phyloP scores from a whole-genome alignment of 192 early-diverging fungal genomes.

The Coemansia umbellata region DNA sequence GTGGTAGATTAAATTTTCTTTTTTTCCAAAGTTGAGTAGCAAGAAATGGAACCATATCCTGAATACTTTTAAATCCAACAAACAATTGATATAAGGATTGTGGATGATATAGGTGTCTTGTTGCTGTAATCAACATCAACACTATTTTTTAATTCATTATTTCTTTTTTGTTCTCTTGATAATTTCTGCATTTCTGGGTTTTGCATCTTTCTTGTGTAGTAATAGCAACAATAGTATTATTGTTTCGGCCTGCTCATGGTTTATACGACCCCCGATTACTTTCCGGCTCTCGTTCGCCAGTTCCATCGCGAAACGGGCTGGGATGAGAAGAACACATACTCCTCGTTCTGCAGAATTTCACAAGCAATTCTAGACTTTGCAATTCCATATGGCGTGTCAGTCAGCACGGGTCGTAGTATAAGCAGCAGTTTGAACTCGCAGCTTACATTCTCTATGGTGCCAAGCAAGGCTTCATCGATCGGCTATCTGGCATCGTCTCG shows the following conservation, averaged over 20 bases:
- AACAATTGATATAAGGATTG: too few species aligned
- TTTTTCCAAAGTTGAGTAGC: too few species aligned
- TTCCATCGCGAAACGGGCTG: constrained; percentile 74
- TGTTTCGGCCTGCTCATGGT: constrained; percentile 8
- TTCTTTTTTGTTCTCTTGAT: background rate
- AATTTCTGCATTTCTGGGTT: background rate
- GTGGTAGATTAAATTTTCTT: too few species aligned
- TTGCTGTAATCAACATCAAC: background rate
- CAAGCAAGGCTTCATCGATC: constrained; percentile 64
- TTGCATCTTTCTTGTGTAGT: background rate
- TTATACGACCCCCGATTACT: constrained; percentile 60
- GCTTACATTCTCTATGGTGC: constrained; percentile 56
- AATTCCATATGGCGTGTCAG: constrained; percentile 67
- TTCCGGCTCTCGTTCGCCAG: constrained; percentile 73
- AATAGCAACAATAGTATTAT: too few species aligned
- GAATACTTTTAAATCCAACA: too few species aligned
- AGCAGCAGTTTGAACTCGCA: constrained; percentile 74
- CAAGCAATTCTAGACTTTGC: constrained; percentile 75
- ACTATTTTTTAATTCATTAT: background rate
- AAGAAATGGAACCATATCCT: too few species aligned
- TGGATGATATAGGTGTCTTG: background rate
- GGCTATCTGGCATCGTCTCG: constrained; percentile 81
- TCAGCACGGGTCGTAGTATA: constrained; percentile 50
- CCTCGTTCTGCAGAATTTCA: constrained; percentile 69
- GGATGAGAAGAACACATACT: constrained; percentile 80